Base-by-base conservation (phyloP, 2,329 filamentous ascomycete genomes). In the Aschersonia sp. region DNA sequence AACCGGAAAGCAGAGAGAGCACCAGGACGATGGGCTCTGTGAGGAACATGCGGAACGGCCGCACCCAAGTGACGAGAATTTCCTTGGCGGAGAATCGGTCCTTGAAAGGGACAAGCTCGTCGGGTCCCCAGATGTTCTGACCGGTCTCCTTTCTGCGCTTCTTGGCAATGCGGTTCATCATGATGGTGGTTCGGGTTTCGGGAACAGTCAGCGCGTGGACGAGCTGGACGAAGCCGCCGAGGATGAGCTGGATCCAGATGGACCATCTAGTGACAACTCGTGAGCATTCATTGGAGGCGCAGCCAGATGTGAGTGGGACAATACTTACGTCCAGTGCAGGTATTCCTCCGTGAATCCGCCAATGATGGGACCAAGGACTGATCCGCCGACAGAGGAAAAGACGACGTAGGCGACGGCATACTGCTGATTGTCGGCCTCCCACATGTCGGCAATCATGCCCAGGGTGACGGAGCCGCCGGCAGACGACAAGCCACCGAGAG, bases 231-330 rank as follows among this genome's bases (percentile, higher is more conserved):
- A 77, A 72, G 6, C 66, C 82, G 20, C 86, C 85, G 47, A 91
- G 80, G 54, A 89, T 88, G 52, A 91, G 75, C 63, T 89, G 85
- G 51, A 91, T 84, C 86, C 87, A 92, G 60, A 91, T 89, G 48
- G 74, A 78, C 83, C 83, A 69, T 41, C 61, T 65, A 43, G 9
- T 7, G 10, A 43, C 10, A 3, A 20, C 20, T 20, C 20, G 20
- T 20, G 20, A 20, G 20, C 20, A 20, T 20, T 20, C 20, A 20
- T 20, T 20, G 1, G 20, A 20, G 20, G 20, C 20, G 20, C 20
- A 20, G 20, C 20, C 20, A 20, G 20, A 20, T 20, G 20, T 20
- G 20, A 20, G 20, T 20, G 20, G 20, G 20, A 20, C 20, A 20
- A 20, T 6, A 28, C 40, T 12, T 42, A 89, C 53, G 75, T 74